Evolutionary conservation across 2,329 filamentous ascomycete genomes (phyloP).

Genomic region (Sporothrix brasiliensis): DNA sequence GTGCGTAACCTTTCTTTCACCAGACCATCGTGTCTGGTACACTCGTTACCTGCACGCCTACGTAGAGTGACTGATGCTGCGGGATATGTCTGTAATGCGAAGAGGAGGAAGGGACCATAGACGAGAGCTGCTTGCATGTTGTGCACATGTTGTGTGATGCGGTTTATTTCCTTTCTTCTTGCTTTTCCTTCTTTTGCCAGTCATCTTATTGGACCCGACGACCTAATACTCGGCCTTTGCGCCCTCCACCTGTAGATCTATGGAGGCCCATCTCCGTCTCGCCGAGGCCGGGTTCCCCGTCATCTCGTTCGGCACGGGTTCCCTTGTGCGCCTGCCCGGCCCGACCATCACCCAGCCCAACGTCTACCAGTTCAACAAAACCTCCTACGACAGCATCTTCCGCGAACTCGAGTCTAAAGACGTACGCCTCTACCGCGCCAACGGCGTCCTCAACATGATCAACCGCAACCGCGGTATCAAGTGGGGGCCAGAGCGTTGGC

Average conservation of each 20-base stretch:
- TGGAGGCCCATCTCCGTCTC: slow-evolving; percentile 97
- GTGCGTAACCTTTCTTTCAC: slow-evolving; percentile 50
- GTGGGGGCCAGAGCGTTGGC: slow-evolving; percentile 94
- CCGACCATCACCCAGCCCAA: slow-evolving; percentile 92
- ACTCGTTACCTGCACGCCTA: neutral
- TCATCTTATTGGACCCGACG: neutral
- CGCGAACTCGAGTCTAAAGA: slow-evolving; percentile 88
- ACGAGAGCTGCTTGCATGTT: slow-evolving; percentile 2
- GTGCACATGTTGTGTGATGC: neutral
- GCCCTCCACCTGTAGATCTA: slow-evolving; percentile 61
- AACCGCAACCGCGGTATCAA: slow-evolving; percentile 90
- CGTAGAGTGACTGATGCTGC: slow-evolving; percentile 19
- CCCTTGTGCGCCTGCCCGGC: slow-evolving; percentile 87
- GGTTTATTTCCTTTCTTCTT: no score
- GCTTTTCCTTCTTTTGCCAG: neutral
- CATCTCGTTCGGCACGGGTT: slow-evolving; percentile 96
- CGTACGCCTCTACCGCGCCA: slow-evolving; percentile 81
- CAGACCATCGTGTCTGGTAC: neutral
- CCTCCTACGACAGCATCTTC: slow-evolving; percentile 93
- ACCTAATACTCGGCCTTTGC: neutral
- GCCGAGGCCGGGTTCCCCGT: slow-evolving; percentile 88
- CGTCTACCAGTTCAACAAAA: slow-evolving; percentile 97
- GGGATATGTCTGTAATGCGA: neutral
- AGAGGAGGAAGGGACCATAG: neutral
- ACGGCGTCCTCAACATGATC: slow-evolving; percentile 94